Percentiles rank a stretch among this genome's conserved stretches.
phyloP scores from a whole-genome alignment of 257 asterid species.

The Plectranthus barbatus region DNA sequence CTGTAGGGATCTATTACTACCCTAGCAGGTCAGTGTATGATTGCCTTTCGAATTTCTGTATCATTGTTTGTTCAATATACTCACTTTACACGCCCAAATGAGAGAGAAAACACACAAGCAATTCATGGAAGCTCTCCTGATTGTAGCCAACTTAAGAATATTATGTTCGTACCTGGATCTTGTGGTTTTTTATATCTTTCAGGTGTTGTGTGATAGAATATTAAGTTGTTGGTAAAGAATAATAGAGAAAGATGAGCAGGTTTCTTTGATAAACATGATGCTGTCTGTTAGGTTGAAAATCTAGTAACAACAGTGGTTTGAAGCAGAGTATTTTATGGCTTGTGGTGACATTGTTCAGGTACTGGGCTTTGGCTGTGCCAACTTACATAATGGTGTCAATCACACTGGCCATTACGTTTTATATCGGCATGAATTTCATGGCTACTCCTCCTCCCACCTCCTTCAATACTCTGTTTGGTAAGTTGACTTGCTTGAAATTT shows the following conservation, averaged over 20 bases:
- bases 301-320: background rate
- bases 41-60: background rate
- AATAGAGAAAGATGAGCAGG: background rate
- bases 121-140: background rate
- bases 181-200: background rate
- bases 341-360: conserved; percentile 34
- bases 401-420: conserved; percentile 48
- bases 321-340: background rate
- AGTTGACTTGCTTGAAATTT: conserved; percentile 1
- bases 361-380: conserved; percentile 88
- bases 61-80: background rate
- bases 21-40: conserved; percentile 60
- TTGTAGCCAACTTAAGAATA: background rate
- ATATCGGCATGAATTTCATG: conserved; percentile 75
- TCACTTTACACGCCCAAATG: background rate
- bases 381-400: conserved; percentile 56
- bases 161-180: background rate
- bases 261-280: no score
- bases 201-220: background rate
- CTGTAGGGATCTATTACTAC: conserved; percentile 59
- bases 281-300: background rate
- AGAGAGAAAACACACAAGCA: background rate
- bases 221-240: background rate
- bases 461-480: conserved; percentile 62
- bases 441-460: conserved; percentile 82